Percentiles rank a stretch among this genome's conserved stretches.
Conservation (phyloP, 148 eudicot species). For the Camellia japonica region DNA sequence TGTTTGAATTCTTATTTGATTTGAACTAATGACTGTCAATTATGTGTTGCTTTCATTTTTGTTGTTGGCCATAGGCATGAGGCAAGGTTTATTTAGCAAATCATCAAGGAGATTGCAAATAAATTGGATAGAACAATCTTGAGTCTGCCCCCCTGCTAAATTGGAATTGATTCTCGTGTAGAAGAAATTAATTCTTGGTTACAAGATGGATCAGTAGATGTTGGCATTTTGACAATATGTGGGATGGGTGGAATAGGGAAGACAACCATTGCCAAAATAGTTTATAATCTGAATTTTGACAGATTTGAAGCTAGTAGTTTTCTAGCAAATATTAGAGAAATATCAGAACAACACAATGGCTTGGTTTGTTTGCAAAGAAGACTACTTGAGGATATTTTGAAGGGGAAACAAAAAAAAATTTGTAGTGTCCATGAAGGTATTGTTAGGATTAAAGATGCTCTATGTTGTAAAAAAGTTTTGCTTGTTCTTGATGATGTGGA, state of each 20-base stretch:
- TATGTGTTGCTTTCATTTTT: too few species aligned
- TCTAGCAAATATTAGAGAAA: not conserved
- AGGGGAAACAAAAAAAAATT: not conserved
- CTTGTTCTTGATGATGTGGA: not conserved
- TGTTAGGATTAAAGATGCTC: not conserved
- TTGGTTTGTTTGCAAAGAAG: not conserved
- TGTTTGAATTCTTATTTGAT: too few species aligned
- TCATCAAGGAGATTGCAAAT: too few species aligned
- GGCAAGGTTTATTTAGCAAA: too few species aligned
- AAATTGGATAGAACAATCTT: too few species aligned
- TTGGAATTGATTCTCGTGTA: not conserved
- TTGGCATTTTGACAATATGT: not conserved
- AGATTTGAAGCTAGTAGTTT: not conserved
- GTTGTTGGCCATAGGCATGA: too few species aligned
- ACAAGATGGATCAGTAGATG: not conserved
- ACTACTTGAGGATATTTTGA: not conserved
- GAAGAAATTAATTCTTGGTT: not conserved
- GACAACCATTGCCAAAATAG: conserved; percentile 4
- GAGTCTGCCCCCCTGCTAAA: not conserved
- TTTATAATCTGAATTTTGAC: not conserved
- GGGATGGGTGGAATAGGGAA: conserved; percentile 6
- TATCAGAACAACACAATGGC: not conserved
- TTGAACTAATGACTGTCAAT: too few species aligned
- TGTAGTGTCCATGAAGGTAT: not conserved
- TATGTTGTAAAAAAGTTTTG: not conserved